Evolutionary conservation across 2,329 filamentous ascomycete genomes (phyloP).

Genomic region (Orbilia brochopaga): DNA sequence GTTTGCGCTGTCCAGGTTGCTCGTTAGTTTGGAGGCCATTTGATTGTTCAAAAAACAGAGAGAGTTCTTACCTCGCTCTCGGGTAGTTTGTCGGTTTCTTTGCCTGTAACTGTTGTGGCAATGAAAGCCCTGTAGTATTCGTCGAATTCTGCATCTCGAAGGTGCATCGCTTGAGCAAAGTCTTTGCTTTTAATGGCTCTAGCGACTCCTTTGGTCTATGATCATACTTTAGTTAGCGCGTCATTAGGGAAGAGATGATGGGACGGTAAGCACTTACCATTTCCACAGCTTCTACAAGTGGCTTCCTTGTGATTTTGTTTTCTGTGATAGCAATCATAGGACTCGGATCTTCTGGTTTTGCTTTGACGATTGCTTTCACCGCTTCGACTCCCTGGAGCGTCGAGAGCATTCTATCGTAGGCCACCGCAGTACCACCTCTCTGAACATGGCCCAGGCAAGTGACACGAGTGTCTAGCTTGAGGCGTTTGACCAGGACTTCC

Average conservation of each 20-base stretch:
- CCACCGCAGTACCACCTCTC: constrained; percentile 86
- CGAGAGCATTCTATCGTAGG: constrained; percentile 90
- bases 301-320: constrained; percentile 93
- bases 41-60: background rate
- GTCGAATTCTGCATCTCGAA: constrained; percentile 90
- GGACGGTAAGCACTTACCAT: constrained; percentile 40
- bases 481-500: constrained; percentile 78
- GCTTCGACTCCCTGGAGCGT: constrained; percentile 94
- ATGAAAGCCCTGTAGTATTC: constrained; percentile 91
- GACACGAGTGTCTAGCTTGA: constrained; percentile 86
- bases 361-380: constrained; percentile 87
- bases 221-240: background rate
- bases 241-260: background rate
- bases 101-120: constrained; percentile 83
- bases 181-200: constrained; percentile 82
- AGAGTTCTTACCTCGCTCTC: constrained; percentile 68
- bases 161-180: constrained; percentile 82
- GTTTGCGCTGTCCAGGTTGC: constrained; percentile 71
- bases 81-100: constrained; percentile 71
- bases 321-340: constrained; percentile 96
- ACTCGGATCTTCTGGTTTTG: constrained; percentile 84
- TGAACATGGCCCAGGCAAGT: constrained; percentile 98
- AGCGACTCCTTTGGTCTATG: constrained; percentile 80
- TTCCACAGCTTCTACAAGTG: constrained; percentile 84
- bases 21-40: constrained; percentile 52